These are phyloP conservation scores for Oryza nivara DNA, from an alignment of 176 grass and related monocot species.

Conservation along the genomic window DNA sequence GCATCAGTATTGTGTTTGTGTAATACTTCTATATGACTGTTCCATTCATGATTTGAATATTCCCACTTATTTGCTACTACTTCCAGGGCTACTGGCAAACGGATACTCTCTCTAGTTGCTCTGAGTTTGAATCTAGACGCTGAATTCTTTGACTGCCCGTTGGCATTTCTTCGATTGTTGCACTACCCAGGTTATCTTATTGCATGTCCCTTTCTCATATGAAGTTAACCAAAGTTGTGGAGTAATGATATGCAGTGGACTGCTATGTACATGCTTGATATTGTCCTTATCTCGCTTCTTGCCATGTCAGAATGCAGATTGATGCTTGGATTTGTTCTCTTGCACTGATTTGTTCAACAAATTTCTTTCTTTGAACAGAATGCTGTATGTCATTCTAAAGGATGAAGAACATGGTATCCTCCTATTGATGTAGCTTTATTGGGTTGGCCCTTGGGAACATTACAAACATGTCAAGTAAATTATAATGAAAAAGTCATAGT, in stretches of 20 bases:
- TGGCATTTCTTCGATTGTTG: slow-evolving; percentile 61
- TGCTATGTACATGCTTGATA: neutral
- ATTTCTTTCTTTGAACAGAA: neutral
- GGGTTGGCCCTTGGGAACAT: neutral
- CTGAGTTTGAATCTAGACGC: slow-evolving; percentile 71
- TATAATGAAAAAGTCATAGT: no score
- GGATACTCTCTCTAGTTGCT: slow-evolving; percentile 73
- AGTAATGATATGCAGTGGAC: neutral
- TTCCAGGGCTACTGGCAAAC: slow-evolving; percentile 50
- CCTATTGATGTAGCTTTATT: neutral
- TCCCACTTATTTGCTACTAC: slow-evolving; percentile 30
- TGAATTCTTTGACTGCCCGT: slow-evolving; percentile 60
- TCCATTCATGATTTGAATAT: neutral
- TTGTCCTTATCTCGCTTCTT: neutral
- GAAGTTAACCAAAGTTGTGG: neutral
- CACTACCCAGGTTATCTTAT: slow-evolving; percentile 69
- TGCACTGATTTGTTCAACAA: neutral
- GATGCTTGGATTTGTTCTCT: neutral
- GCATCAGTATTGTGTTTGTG: slow-evolving; percentile 3
- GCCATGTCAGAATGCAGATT: neutral
- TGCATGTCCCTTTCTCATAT: slow-evolving; percentile 15
- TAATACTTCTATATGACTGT: neutral
- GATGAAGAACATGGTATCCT: neutral
- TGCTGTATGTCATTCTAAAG: neutral
- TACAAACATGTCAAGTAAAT: neutral